Base-by-base conservation (phyloP, 306 rosid species). In the Vigna hirtella region DNA sequence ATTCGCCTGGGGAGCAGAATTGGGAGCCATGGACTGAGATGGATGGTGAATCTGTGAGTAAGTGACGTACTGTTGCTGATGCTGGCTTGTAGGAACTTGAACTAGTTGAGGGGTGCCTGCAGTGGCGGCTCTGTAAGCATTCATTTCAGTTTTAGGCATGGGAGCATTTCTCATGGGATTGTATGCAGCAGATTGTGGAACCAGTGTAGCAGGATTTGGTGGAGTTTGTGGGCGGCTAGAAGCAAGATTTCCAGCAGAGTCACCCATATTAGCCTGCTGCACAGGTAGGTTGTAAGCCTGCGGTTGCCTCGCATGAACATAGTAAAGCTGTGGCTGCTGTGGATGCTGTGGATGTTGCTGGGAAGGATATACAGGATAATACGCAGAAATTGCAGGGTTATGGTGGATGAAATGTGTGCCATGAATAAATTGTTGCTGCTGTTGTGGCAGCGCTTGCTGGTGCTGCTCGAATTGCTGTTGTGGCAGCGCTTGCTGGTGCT, bases 1-100 rank as follows among this genome's bases (percentile, higher is more conserved):
- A 78, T 79, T 86, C 7, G 87, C 66, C 32, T 86, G 66, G 26
- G 89, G 76, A 36, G 86, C 88, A 1, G 96, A 78, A 79, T 55
- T 73, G 15, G 94, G 87, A 5, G 90, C 83, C 49, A 85, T 85
- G 16, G 97, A 89, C 78, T 94, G 97, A 43, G 98, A 88, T 11
- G 96, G 98, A 79, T 92, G 97, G 61, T 88, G 97, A 67, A 89
- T 84, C 81, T 95, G 97, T 53, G 97, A 70, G 84, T 91, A 96
- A 70, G 90, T 86, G 52, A 84, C 89, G 73, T 86, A 91, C 24
- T 87, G 97, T 63, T 89, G 97, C 87, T 90, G 97, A 76, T 86
- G 92, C 82, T 95, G 98, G 82, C 81, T 55, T 24, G 93, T 15
- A 32, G 98, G 85, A 79, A 88, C 95, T 78, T 94, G 98, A 77